Percentiles rank a stretch among this genome's conserved stretches.
Conservation (phyloP, 2,329 filamentous ascomycete species). For the Colletotrichum acutatum region DNA sequence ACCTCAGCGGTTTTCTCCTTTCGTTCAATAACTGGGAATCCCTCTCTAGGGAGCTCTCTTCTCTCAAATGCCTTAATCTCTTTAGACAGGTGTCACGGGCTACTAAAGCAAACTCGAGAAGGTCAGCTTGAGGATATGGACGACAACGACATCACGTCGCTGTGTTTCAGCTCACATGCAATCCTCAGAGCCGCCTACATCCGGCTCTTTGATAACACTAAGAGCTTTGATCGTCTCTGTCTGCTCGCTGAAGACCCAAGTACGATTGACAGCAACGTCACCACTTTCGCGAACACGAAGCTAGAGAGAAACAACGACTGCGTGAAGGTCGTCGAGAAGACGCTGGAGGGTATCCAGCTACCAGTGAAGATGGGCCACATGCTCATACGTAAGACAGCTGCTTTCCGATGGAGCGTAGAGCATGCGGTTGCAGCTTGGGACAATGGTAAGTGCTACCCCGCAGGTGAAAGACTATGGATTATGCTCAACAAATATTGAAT, state of each 20-base stretch:
- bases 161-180: not conserved
- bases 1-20: not conserved
- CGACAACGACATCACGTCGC: not conserved
- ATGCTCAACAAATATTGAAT: not conserved
- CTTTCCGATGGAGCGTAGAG: constrained; percentile 15
- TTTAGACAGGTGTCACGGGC: not conserved
- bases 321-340: not conserved
- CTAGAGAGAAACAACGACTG: not conserved
- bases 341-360: not conserved
- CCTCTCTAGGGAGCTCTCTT: not conserved
- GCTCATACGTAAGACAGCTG: constrained; percentile 1
- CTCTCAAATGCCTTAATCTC: not conserved
- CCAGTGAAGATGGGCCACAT: not conserved
- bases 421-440: not conserved
- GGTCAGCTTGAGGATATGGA: not conserved
- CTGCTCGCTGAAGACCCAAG: not conserved
- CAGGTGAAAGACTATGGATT: not conserved
- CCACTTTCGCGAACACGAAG: not conserved
- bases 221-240: not conserved
- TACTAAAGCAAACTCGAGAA: not conserved
- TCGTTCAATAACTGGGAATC: not conserved
- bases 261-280: not conserved
- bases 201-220: not conserved
- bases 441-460: not conserved
- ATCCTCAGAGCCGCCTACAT: not conserved